Evolutionary conservation across 192 early-diverging fungal genomes (phyloP), one percentile per base, ranked within the genome.

Genomic region (Coemansia sp.): DNA sequence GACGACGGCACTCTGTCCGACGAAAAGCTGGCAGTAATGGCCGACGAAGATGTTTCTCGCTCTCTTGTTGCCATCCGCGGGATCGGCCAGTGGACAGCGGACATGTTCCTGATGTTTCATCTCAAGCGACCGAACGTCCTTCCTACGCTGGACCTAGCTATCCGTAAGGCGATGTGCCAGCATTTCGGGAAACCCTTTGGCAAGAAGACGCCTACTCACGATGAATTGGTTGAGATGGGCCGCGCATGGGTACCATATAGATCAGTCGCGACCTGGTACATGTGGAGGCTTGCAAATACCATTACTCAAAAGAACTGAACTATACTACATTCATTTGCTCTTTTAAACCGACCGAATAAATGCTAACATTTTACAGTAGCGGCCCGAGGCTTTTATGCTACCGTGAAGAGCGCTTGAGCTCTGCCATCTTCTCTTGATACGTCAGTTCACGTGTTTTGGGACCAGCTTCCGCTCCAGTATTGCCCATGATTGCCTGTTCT

Each of bases 91-190:
- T 88, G 87, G 85, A 87, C 86, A 1, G 88, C 85, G 7, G 86
- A 90, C 60, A 91, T 89, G 88, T 89, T 89, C 58, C 69, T 89
- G 25, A 89, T 92, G 77, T 88, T 92, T 62, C 80, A 90, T 48
- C 64, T 92, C 7, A 74, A 85, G 60, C 84, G 86, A 32, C 85
- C 89, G 0, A 85, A 92, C 66, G 81, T 92, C 19, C 79, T 92
- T 14, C 90, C 90, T 0, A 78, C 85, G 16, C 66, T 84, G 24
- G 90, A 92, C 54, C 56, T 86, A 53, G 89, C 83, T 21, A 69
- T 92, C 4, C 84, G 83, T 48, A 87, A 86, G 67, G 88, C 84
- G 1, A 83, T 92, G 70, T 76, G 82, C 44, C 57, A 69, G 7
- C 88, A 90, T 41, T 92, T 92, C 73, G 75, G 69, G 18, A 65